Conservation (phyloP, 2,329 filamentous ascomycete species). For the Phyllachora maydis region DNA sequence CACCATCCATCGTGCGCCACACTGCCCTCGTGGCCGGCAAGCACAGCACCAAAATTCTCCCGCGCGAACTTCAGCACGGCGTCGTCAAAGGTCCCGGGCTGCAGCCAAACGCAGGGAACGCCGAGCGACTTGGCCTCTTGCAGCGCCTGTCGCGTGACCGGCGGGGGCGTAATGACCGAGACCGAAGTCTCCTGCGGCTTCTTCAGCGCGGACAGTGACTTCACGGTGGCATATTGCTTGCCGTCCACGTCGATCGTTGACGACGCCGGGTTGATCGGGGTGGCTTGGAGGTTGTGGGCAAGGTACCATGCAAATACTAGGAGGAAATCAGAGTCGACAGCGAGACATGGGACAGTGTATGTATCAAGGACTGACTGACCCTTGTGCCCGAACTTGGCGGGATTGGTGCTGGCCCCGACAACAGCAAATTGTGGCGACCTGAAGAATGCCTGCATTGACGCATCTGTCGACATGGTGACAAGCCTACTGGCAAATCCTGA, state of each 20-base stretch:
- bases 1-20: constrained; percentile 62
- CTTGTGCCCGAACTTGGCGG: constrained; percentile 74
- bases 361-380: constrained; percentile 23
- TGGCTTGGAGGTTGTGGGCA: constrained; percentile 51
- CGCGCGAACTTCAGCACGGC: constrained; percentile 51
- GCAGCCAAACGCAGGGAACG: constrained; percentile 63
- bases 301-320: constrained; percentile 84
- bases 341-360: not conserved
- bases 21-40: constrained; percentile 42
- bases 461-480: constrained; percentile 37
- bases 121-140: constrained; percentile 58
- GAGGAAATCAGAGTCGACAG: not conserved
- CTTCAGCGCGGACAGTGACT: constrained; percentile 43
- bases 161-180: constrained; percentile 73
- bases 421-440: constrained; percentile 64
- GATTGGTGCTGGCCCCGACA: constrained; percentile 71
- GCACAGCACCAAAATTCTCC: constrained; percentile 45
- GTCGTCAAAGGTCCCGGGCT: constrained; percentile 75
- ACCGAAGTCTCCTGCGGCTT: constrained; percentile 52
- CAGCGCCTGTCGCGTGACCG: constrained; percentile 52
- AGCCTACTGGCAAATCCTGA: too few relatives aligned
- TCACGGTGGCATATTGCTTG: constrained; percentile 38
- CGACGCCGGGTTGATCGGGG: constrained; percentile 62
- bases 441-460: constrained; percentile 61
- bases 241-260: constrained; percentile 38